Base-by-base conservation (phyloP, 768 basidiomycete genomes). In the Sarcodon aspratus region DNA sequence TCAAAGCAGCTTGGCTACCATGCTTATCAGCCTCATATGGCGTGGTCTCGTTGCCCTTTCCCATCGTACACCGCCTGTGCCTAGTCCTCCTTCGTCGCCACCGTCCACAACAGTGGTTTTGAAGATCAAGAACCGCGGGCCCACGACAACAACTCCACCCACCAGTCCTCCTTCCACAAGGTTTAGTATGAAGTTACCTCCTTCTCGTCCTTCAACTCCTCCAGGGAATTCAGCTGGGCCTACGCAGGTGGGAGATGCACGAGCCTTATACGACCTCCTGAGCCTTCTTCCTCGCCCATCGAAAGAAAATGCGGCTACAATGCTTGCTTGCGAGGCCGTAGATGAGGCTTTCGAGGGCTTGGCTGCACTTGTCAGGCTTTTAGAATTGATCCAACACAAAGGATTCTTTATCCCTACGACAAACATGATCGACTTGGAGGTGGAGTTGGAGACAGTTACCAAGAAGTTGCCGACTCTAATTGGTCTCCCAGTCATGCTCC, bases 21-120 rank as follows among this genome's bases (percentile, higher is more conserved):
- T 88, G 54, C 71, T 86, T 53, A 87, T 89, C 55, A 79, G 78
- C 13, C 62, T 85, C 1, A 65, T 85, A 2, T 91, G 88, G 87
- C 80, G 76, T 17, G 79, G 75, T 7, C 69, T 89, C 46, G 78
- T 88, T 27, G 82, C 84, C 17, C 59, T 90, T 32, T 72, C 83
- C 9, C 73, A 85, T 60, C 76, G 88, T 17, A 54, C 57, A 3
- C 66, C 69, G 10, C 64, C 69, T 43, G 54, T 61, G 3, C 63
- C 66, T 8, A 66, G 71, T 3, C 64, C 73, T 0, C 61, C 68
- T 7, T 68, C 71, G 3, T 74, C 73, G 2, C 61, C 62, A 2
- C 59, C 67, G 3, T 38, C 65, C 9, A 48, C 57, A 13, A 54
- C 38, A 44, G 9, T 49, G 15, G 45, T 51, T n/a, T 55, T 54